Base-by-base conservation (phyloP, 1,284 basidiomycete species). In the Microbotryum lychnidis-dioicae region DNA sequence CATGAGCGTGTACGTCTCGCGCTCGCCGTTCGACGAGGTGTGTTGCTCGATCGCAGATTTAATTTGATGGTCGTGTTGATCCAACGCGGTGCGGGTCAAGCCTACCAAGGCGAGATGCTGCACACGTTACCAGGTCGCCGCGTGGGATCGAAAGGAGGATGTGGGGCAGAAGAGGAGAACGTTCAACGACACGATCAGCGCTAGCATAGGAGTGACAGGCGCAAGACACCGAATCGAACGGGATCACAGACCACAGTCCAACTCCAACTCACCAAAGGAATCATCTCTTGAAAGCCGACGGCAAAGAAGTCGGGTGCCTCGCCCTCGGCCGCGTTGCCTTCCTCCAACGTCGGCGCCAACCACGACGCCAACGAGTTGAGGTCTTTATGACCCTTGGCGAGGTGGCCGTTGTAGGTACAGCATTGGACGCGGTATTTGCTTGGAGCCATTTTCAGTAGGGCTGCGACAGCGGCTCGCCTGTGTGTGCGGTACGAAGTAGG, bases 241-340 rank as follows among this genome's bases (percentile, higher is more conserved):
- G 7, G 33, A 44, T 59, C 33, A 54, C 37, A 50, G 50, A 31
- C 31, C 31, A 50, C 63, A 62, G 23, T 18, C 29, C 18, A 63
- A 86, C 14, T 16, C 37, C 37, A 12, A 56, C 88, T 81, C 71
- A 89, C 87, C 29, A 93, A 79, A 6, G 90, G 89, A 12, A 92
- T 79, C 49, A 92, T 80, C 73, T 93, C 90, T 72, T 93, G 90
- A 69, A 93, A 92, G 14, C 90, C 90, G 52, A 93, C 85, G 1
- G 86, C 90, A 58, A 91, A 83, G 44, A 93, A 84, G 74, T 92
- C 91, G 37, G 87, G 84, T 6, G 73, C 69, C 18, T 67, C 70
- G 54, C 71, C 60, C 64, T 42, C 42, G 31, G 18, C 45, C 25
- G 10, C 33, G 4, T 48, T 47, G 4, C 50, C 49, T 14, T 44